These are phyloP conservation scores for Cryptococcus sp. DNA, from an alignment of 1,284 basidiomycete species.

Conservation along the genomic window DNA sequence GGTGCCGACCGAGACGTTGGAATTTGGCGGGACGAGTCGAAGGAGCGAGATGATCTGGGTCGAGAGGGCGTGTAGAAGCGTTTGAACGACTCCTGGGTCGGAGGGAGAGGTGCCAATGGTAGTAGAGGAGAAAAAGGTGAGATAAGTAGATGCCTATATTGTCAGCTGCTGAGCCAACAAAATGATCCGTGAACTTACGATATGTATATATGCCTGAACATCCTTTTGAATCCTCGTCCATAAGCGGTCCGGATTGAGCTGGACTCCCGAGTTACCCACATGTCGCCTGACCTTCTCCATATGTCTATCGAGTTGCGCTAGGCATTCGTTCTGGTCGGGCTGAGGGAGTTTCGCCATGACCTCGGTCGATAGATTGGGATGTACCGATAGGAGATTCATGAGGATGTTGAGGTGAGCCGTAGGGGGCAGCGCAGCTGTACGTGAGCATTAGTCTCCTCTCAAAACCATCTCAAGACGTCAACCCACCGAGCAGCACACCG, in stretches of 20 bases:
- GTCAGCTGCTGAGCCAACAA: not conserved
- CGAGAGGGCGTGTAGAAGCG: constrained; percentile 32
- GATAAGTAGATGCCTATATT: constrained; percentile 32
- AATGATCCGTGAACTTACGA: constrained; percentile 19
- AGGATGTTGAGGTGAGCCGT: constrained; percentile 39
- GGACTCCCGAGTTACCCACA: not conserved
- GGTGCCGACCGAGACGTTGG: constrained; percentile 8
- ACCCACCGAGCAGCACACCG: constrained; percentile 40
- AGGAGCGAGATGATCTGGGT: constrained; percentile 24
- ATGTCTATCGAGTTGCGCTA: constrained; percentile 26
- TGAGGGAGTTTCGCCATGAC: constrained; percentile 33
- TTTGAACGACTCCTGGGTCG: constrained; percentile 27
- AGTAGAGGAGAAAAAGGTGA: constrained; percentile 31
- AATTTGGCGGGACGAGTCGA: constrained; percentile 21
- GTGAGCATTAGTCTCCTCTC: not conserved
- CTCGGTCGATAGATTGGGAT: constrained; percentile 25
- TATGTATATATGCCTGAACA: constrained; percentile 24
- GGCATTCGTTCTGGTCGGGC: constrained; percentile 32
- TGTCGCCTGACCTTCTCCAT: constrained; percentile 18
- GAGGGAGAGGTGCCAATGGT: constrained; percentile 4
- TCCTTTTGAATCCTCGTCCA: constrained; percentile 31
- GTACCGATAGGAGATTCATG: constrained; percentile 27
- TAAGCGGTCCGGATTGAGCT: constrained; percentile 10
- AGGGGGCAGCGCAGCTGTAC: constrained; percentile 33
- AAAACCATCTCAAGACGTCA: not conserved